Evolutionary conservation across 2,329 filamentous ascomycete species (phyloP).

Genomic region (Monosporascus sp.): DNA sequence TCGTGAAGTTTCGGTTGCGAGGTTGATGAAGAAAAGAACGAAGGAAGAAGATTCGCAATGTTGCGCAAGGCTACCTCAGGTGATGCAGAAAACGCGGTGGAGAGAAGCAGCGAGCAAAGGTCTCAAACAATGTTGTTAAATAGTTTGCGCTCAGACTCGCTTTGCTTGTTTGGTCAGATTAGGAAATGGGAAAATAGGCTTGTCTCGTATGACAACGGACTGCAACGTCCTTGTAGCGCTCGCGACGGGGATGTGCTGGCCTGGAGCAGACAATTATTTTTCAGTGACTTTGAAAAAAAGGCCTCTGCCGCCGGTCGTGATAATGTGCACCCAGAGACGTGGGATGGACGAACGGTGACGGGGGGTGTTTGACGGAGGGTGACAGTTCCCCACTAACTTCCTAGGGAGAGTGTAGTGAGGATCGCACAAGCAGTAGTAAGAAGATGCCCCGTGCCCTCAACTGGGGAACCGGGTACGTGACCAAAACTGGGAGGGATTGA

Average conservation of each 20-base stretch:
- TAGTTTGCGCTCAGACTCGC: constrained; percentile 29
- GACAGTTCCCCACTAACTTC: constrained; percentile 31
- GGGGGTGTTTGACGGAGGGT: constrained; percentile 24
- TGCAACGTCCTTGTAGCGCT: constrained; percentile 27
- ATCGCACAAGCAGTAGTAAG: constrained; percentile 32
- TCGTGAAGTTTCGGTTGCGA: constrained; percentile 9
- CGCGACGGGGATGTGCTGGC: constrained; percentile 21
- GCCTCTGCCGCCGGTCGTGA: constrained; percentile 23
- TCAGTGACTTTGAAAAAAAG: constrained; percentile 23
- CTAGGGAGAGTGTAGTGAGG: constrained; percentile 12
- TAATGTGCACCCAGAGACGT: constrained; percentile 22
- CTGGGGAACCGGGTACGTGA: constrained; percentile 21
- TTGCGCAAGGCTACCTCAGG: constrained; percentile 17
- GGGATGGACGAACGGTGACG: constrained; percentile 30
- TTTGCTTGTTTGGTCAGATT: constrained; percentile 23
- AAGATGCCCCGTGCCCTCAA: constrained; percentile 31
- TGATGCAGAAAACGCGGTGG: constrained; percentile 19
- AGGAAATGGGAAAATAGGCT: constrained; percentile 6
- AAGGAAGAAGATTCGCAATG: constrained; percentile 20
- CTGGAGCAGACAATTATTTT: constrained; percentile 18
- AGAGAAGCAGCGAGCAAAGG: constrained; percentile 15
- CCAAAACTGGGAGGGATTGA: constrained; percentile 29
- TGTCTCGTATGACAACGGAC: constrained; percentile 36
- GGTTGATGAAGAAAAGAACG: constrained; percentile 12
- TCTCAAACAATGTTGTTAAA: constrained; percentile 34